A percentile compares a stretch with the other conserved stretches of the same genome.
Conservation (phyloP, 2,329 filamentous ascomycete genomes). For the Monilinia polystroma region DNA sequence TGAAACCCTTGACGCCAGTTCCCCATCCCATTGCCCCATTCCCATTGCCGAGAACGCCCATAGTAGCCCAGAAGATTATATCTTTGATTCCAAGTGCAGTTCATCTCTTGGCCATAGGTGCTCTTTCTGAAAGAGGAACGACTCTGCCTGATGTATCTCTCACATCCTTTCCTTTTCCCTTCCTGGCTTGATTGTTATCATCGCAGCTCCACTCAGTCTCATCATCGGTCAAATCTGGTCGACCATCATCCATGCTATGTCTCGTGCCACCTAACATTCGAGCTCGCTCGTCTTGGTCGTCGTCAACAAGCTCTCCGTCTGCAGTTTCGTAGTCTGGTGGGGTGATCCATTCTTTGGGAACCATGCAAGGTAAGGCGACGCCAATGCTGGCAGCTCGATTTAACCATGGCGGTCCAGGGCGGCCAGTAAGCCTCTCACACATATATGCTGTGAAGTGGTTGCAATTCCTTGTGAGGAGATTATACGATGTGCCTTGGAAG, state of each 20-base stretch:
- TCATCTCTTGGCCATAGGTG: constrained; percentile 42
- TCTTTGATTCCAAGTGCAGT: constrained; percentile 21
- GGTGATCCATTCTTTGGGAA: constrained; percentile 78
- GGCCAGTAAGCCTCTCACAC: constrained; percentile 69
- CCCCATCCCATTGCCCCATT: constrained; percentile 24
- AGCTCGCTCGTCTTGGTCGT: constrained; percentile 54
- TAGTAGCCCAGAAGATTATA: constrained; percentile 4
- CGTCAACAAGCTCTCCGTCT: constrained; percentile 64
- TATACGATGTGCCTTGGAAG: constrained; percentile 75
- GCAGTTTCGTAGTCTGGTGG: constrained; percentile 73
- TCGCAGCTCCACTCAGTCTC: constrained; percentile 48
- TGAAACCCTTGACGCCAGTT: constrained; percentile 22
- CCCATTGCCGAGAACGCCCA: constrained; percentile 27
- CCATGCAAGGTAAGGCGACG: constrained; percentile 75
- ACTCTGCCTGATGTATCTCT: constrained; percentile 53
- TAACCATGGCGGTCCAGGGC: constrained; percentile 70
- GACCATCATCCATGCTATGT: constrained; percentile 35
- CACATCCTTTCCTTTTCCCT: constrained; percentile 41
- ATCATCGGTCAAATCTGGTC: constrained; percentile 32
- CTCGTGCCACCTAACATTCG: constrained; percentile 53
- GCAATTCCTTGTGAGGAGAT: constrained; percentile 80
- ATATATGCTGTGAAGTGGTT: constrained; percentile 84
- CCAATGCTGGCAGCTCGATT: constrained; percentile 84
- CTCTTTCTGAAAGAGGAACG: constrained; percentile 54
- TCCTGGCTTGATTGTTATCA: constrained; percentile 45